Percentiles rank a stretch among this genome's conserved stretches.
Conservation (phyloP, 139 green algal genomes). For the Ulvella scutata region DNA sequence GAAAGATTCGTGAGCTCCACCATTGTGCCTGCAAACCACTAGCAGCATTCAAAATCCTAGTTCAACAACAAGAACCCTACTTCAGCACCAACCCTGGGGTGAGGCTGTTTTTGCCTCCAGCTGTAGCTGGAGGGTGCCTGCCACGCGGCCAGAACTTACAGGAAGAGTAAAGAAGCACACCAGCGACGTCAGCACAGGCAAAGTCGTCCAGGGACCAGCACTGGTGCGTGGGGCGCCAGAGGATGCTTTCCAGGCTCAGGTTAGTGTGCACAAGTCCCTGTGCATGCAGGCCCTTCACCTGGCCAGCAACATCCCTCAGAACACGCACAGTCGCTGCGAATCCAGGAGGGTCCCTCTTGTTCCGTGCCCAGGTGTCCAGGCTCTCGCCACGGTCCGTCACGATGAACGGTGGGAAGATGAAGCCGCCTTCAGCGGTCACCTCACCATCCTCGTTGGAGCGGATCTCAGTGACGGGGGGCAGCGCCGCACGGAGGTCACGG, state of each 20-base stretch:
- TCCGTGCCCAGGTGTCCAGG: not conserved
- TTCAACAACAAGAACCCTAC: not conserved
- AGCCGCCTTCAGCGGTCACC: not conserved
- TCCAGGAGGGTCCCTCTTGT: not conserved
- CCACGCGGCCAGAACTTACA: not conserved
- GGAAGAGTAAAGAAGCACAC: not conserved
- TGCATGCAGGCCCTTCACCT: not conserved
- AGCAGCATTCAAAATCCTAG: not conserved
- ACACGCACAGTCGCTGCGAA: not conserved
- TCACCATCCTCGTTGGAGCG: not conserved
- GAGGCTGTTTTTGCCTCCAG: not conserved
- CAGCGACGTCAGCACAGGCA: constrained; percentile 1
- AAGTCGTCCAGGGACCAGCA: constrained; percentile 2
- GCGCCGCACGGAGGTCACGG: not conserved
- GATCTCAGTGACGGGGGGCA: constrained; percentile 1
- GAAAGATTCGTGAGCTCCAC: not conserved
- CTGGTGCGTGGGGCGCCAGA: constrained; percentile 1
- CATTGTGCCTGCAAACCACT: not conserved
- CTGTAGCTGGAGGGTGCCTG: not conserved
- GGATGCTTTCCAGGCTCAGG: not conserved
- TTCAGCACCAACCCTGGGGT: not conserved
- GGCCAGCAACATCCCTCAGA: not conserved
- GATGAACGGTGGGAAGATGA: constrained; percentile 1
- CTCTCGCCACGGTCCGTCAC: not conserved
- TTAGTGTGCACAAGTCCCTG: not conserved